Evolutionary conservation across 768 basidiomycete genomes (phyloP), one percentile per base, ranked within the genome.

Genomic region (Pleurotus eryngii): DNA sequence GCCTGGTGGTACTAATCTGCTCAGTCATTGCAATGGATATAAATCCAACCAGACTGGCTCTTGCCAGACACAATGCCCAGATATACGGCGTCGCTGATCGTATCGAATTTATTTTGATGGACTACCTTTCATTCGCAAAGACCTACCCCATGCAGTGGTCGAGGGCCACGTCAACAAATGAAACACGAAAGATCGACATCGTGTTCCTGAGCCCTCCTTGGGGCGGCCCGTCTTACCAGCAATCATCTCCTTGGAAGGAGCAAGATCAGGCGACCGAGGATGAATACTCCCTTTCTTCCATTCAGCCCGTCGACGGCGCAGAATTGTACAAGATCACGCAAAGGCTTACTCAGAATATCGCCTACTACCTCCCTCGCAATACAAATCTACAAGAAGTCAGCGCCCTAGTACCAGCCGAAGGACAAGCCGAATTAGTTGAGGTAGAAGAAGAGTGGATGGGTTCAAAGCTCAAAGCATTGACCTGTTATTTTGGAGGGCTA

Each of bases 401-500:
- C 0, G 72, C 63, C 0, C 70, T 91, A 43, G 67, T 82, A 35
- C 22, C 65, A 68, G 55, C 60, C 69, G 61, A 42, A 22, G 30
- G 43, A 11, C n/a, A 22, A 2, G 49, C 26, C 24, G 92, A 94
- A 70, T 76, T 70, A 70, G 80, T 96, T 8, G 96, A 98, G 70
- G 81, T 98, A 5, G 95, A 98, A 67, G 96, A 98, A 71, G 92
- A 92, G 68, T 98, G 94, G 95, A 96, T 92, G 87, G 89, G 93
- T 2, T 78, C 77, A 8, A 96, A 96, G 75, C 72, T 98, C 45
- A 98, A 98, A 67, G 96, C 95, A 0, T 72, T 98, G 53, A 97
- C 93, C 1, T 95, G 92, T 68, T 96, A 97, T 69, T 97, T 88
- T 71, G 96, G 96, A 5, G 92, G 92, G 11, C 73, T 98, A 43